Evolutionary conservation across 2,329 filamentous ascomycete genomes (phyloP).

Genomic region (Keithomyces neogunnii): DNA sequence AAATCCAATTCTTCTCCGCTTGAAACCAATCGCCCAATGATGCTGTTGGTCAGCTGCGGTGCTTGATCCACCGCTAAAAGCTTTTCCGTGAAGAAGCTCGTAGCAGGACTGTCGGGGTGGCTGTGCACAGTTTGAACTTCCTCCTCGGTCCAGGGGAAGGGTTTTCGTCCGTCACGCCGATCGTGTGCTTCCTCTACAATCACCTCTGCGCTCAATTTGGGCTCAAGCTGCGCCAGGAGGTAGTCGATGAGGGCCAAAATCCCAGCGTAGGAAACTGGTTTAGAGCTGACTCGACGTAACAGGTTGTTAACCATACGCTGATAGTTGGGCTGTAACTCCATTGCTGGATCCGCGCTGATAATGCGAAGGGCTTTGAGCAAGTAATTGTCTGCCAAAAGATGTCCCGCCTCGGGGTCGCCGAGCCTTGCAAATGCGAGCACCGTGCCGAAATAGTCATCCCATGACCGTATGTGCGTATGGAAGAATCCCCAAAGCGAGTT

Average conservation of each 20-base stretch:
- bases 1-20: constrained; percentile 41
- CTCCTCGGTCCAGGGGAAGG: constrained; percentile 34
- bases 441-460: constrained; percentile 71
- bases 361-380: constrained; percentile 51
- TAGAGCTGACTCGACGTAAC: constrained; percentile 37
- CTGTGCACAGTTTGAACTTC: constrained; percentile 39
- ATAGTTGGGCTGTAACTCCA: constrained; percentile 47
- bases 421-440: constrained; percentile 57
- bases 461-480: constrained; percentile 53
- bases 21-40: constrained; percentile 50
- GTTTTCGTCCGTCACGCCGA: constrained; percentile 26
- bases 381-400: constrained; percentile 54
- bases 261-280: constrained; percentile 44
- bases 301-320: constrained; percentile 43
- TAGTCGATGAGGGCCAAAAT: constrained; percentile 42
- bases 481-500: constrained; percentile 53
- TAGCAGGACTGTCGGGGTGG: constrained; percentile 21
- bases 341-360: constrained; percentile 47
- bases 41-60: constrained; percentile 38
- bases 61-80: constrained; percentile 56
- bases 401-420: constrained; percentile 47
- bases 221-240: constrained; percentile 35
- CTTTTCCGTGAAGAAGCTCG: constrained; percentile 56
- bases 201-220: constrained; percentile 21
- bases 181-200: constrained; percentile 31